Evolutionary conservation across 257 asterid genomes (phyloP).

Genomic region (Orobanche coerulescens): DNA sequence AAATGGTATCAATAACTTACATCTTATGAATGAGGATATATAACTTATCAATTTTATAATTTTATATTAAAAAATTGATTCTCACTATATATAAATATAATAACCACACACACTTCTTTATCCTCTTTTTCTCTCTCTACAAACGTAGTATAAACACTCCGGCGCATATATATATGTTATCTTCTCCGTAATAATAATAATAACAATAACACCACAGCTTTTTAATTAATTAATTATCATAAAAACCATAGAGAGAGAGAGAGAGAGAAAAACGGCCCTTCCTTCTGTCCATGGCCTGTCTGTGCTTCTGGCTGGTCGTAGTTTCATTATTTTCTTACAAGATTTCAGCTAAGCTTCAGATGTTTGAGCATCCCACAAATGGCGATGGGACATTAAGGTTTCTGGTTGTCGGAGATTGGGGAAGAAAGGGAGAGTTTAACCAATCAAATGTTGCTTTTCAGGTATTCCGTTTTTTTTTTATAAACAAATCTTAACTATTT

Average conservation of each 20-base stretch:
- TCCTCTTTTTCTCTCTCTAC: not conserved
- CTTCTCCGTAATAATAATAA: not conserved
- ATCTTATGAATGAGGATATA: too few relatives aligned
- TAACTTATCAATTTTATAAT: too few relatives aligned
- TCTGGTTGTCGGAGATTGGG: slow-evolving; percentile 96
- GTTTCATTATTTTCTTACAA: slow-evolving; percentile 9
- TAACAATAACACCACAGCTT: not conserved
- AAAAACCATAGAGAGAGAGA: too few relatives aligned
- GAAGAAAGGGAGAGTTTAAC: slow-evolving; percentile 72
- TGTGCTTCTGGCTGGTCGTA: slow-evolving; percentile 31
- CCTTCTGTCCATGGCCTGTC: not conserved
- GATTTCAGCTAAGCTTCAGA: slow-evolving; percentile 34
- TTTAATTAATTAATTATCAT: too few relatives aligned
- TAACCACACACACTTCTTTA: too few relatives aligned
- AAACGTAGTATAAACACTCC: not conserved
- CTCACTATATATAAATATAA: too few relatives aligned
- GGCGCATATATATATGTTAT: not conserved
- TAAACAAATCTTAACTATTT: too few relatives aligned
- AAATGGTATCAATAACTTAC: too few relatives aligned
- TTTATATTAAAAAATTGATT: too few relatives aligned
- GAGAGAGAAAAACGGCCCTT: too few relatives aligned
- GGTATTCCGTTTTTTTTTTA: slow-evolving; percentile 28
- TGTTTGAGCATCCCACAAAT: slow-evolving; percentile 47
- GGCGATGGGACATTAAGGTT: slow-evolving; percentile 54
- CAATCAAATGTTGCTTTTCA: slow-evolving; percentile 85